Base-by-base conservation (phyloP, 2,329 filamentous ascomycete species). In the Sphaerostilbella broomeana region DNA sequence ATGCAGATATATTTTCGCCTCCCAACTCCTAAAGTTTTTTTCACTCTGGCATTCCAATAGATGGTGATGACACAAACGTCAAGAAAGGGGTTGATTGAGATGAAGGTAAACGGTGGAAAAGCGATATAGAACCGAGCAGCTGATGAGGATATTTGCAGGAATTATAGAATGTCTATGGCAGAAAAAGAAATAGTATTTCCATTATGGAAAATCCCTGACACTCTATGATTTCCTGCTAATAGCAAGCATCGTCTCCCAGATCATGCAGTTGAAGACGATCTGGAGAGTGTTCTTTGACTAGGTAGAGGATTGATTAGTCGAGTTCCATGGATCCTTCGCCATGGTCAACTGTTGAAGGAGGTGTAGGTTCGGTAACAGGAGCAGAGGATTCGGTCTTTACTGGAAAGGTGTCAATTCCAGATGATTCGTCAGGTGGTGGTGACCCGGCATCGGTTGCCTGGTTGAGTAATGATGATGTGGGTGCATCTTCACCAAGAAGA, bases 301-400 rank as follows among this genome's bases (percentile, higher is more conserved):
- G n/a, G n/a, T n/a, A n/a, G n/a, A n/a, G n/a, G n/a, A n/a, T n/a
- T 18, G 13, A 26, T 43, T 51, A 65, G 38, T 67, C 64, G 16
- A 66, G 51, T 18, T 67, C 64, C 64, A 67, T 67, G 8, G 53
- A 45, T 26, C 56, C 52, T 43, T 64, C 61, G 18, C 53, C 59
- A 27, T 62, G 57, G 33, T 65, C 62, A 28, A 63, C 58, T 21
- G 62, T 65, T 4, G 61, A 63, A 5, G 62, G 62, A 27, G 62
- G 62, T 16, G 62, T 65, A 11, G 62, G 62, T 44, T 64, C 62
- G 11, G 60, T 57, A n/a, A 63, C 49, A 22, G 48, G 56, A 28
- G 44, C 51, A 40, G 51, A 49, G 9, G 49, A 38, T 28, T 60
- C 51, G 18, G 52, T 49, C 41, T 63, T 63, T 20, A 56, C 57